Evolutionary conservation across 1,284 basidiomycete genomes (phyloP), one percentile per base, ranked within the genome.

Genomic region (Heterobasidion occidentale): DNA sequence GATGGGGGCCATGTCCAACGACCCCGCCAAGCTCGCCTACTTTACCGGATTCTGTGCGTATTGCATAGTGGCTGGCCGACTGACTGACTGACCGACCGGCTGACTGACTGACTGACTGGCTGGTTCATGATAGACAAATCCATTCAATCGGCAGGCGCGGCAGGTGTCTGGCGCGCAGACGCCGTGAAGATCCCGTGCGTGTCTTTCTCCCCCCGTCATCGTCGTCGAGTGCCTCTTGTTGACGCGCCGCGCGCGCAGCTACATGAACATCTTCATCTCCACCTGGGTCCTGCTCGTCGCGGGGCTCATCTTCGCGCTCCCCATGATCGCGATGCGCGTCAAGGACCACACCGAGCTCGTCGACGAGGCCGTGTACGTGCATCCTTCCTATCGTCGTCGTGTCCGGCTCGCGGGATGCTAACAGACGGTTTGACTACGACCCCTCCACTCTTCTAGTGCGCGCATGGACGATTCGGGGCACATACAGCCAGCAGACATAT

Each of bases 1-100:
- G 63, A 76, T 77, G 71, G 76, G 77, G 35, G 73, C 75, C 38
- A 74, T 79, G 71, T 72, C 71, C 46, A 77, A 78, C 59, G 71
- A 77, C 57, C 73, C 75, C 5, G 70, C 69, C 17, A 74, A 75
- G 62, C 70, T 79, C 19, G 77, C 77, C 7, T 74, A 76, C 60
- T 72, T 78, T 60, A 68, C 73, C 34, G 77, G 77, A 9, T 75
- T 78, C 59, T 77, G 75, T 74, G 61, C 60, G 73, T 69, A 4
- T 33, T 36, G 54, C 51, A 49, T 53, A 45, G 33, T 33, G 11
- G 47, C 17, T 38, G n/a, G 12, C 11, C 20, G 14, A 11, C 6
- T 36, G 1, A 3, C n/a, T 9, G 46, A 17, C 15, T 20, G 15
- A 6, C 36, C 8, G 35, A 55, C 42, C 1, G 19, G 8, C 5